Base-by-base conservation (phyloP, 2,329 filamentous ascomycete species). In the Neospermospora avenae region DNA sequence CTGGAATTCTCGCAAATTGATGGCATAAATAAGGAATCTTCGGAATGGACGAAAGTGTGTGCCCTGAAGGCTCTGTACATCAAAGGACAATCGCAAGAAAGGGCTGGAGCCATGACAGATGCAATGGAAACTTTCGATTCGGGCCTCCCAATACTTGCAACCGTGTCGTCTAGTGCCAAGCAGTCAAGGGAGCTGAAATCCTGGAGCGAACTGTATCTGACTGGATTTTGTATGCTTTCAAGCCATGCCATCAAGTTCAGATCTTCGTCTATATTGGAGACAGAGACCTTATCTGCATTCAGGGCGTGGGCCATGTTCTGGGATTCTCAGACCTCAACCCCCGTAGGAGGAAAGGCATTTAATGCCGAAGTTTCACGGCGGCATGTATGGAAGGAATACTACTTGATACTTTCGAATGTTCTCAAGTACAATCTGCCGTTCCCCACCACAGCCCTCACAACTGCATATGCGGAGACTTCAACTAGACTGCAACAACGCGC, bases 301-400 rank as follows among this genome's bases (percentile, higher is more conserved):
- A 82, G 85, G 22, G 78, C 86, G 3, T 95, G 90, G 89, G 82
- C 83, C 1, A 82, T 77, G 62, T 90, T 90, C 70, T 92, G 88
- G 86, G 79, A 84, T 58, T 72, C 67, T 55, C 59, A 68, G 58
- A 68, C 75, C 28, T 72, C 77, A 2, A 75, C 78, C 1, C 74
- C 80, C 4, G 74, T 77, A 0, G 84, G 83, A 37, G 84, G 85
- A 5, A 78, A 79, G 59, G 83, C 83, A n/a, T 81, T 84, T 68
- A 79, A 80, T 63, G 82, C 84, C 20, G 78, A 82, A 10, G 80
- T 87, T 18, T 81, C 84, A 31, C 79, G 88, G 64, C 81, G 89
- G 63, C 77, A 84, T 42, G 85, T 96, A 46, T 97, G 93, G 93
- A 86, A 84, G 68, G 85, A 90, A 63, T 97, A 97, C 73, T 96